phyloP scores from a whole-genome alignment of 2,329 filamentous ascomycete genomes.

The Fusarium continuum region DNA sequence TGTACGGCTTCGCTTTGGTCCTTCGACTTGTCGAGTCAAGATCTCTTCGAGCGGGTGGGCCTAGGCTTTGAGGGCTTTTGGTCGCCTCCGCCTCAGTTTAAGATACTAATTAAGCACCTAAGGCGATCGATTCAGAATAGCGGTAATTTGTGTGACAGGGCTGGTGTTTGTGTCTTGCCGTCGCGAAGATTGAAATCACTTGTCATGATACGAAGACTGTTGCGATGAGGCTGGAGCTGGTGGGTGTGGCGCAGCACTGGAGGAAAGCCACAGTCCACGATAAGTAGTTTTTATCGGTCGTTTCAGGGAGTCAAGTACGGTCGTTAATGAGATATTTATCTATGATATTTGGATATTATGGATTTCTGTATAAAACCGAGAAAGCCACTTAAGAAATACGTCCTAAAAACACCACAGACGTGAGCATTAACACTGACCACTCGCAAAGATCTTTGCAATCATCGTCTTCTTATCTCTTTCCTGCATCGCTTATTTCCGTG shows the following conservation, averaged over 20 bases:
- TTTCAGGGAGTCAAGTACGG: background rate
- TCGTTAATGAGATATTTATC: no score
- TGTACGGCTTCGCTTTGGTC: background rate
- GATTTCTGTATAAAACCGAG: no score
- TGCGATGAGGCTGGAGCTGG: conserved; percentile 28
- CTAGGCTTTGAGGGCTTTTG: background rate
- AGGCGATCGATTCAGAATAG: background rate
- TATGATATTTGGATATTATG: no score
- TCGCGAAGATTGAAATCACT: conserved; percentile 7
- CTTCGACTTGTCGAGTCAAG: background rate
- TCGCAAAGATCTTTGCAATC: no score
- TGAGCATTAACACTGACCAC: no score
- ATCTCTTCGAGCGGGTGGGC: background rate
- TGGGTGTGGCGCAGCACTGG: conserved; percentile 14
- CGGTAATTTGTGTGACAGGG: no score
- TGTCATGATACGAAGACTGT: conserved; percentile 15
- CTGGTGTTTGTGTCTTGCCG: no score
- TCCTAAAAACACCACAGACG: no score
- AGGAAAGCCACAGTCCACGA: conserved; percentile 24
- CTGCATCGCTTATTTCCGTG: no score
- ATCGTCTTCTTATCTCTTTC: no score
- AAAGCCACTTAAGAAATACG: no score
- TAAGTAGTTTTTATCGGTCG: no score
- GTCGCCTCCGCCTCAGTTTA: background rate
- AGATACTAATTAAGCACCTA: background rate